Base-by-base conservation (phyloP, 495 filamentous ascomycete genomes). In the Penicillium macrosclerotiorum region DNA sequence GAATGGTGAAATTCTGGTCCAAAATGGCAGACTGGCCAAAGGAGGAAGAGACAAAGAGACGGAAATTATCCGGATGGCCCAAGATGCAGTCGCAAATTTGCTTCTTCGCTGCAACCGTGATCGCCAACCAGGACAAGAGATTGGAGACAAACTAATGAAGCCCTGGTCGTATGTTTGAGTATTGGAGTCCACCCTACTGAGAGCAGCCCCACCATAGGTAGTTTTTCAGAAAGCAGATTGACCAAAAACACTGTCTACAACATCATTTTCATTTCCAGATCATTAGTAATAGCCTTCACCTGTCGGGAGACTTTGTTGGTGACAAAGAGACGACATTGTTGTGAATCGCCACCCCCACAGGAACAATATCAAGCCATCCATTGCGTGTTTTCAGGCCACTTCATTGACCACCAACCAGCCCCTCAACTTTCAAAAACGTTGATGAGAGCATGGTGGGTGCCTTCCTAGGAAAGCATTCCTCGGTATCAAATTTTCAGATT, bases 1-100 rank as follows among this genome's bases (percentile, higher is more conserved):
- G 14, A 59, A 72, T 48, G 66, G 64, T 5, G 52, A 56, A 23
- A 56, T 58, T 5, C 35, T 68, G n/a, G 66, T 72, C 3, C 41
- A 54, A 34, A 39, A 49, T 22, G 65, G 68, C 5, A 48, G 47
- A 8, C 27, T 72, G 19, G 44, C 35, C 5, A 17, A 20, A 23
- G 58, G 55, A 25, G 58, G 54, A 4, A 17, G 36, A 12, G 14
- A 27, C 0, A 47, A 43, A 42, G 55, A 62, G 29, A 44, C 24
- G 45, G 45, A 53, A 4, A 55, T 59, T 25, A 33, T 59, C 19
- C 20, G 19, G 1, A 42, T 43, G 19, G 54, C 55, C 0, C 51
- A 59, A 18, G 3, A 14, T 6, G 33, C 49, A 37, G 33, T 47
- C 2, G 30, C 44, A 27, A 46, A 42, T 16, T 40, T 62, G 5